Base-by-base conservation (phyloP, 1,284 basidiomycete genomes). In the Microbotryum lychnidis-dioicae region DNA sequence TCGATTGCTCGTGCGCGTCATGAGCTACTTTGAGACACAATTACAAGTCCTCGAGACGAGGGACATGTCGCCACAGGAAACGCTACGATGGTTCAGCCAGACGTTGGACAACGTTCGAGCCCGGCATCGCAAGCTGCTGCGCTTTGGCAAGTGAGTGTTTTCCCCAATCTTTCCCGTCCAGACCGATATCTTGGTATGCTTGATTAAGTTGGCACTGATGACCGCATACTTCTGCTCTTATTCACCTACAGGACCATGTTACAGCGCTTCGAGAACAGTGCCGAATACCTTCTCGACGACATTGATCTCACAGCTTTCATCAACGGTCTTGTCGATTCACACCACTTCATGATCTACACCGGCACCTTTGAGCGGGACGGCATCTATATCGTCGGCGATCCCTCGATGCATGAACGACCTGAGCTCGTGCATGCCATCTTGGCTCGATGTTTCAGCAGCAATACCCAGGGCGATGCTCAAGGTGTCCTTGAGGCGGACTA, bases 261-360 rank as follows among this genome's bases (percentile, higher is more conserved):
- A 21, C 86, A 89, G 71, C 83, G 90, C 48, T 94, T 97, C 77
- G 89, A 89, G 72, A 97, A 97, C 75, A 91, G 93, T 1, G 89
- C 93, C 1, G 96, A 98, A 76, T 98, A 97, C 74, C 82, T 81
- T 56, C 80, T 98, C 37, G 88, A 91, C 62, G 82, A 84, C 55
- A 79, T 86, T n/a, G 82, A 87, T 55, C 79, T 97, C 56, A 87
- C 89, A 62, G 77, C 80, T 4, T 87, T 98, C 74, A 87, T 98
- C 64, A 80, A 85, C 23, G 81, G 82, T 14, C 80, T 99, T 20
- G 85, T 91, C 46, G 83, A 87, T 50, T 86, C 91, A 6, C 91
- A 90, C 69, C 94, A 98, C 74, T 89, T 96, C 76, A 83, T 99
- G 61, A 89, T 98, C 46, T 96, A 96, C 76, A 97, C 93, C 1